Evolutionary conservation across 2,329 filamentous ascomycete genomes (phyloP), one percentile per base, ranked within the genome.

Genomic region (Aureobasidium sp.): DNA sequence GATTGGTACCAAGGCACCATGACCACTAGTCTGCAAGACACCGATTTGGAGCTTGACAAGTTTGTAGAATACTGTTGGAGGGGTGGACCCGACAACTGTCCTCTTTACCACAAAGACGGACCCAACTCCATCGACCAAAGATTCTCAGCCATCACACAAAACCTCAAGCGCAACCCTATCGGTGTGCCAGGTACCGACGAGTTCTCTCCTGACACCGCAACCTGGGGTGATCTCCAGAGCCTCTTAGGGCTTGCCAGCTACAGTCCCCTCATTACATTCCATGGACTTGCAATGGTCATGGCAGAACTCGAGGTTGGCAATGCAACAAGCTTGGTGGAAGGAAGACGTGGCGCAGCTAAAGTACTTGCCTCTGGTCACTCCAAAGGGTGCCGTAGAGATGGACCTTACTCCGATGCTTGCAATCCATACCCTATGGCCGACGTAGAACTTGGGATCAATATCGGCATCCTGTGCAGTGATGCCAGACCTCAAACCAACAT

Each of bases 1-100:
- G 81, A 84, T 65, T 76, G 79, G 44, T 81, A 82, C 55, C 69
- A 67, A 27, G 75, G 75, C 3, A 69, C 70, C 66, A 84, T 80
- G 81, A 79, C 76, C 61, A 72, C 75, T 32, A 74, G 78, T 57
- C 67, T 83, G 7, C 73, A 73, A n/a, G 80, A 85, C 66, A 78
- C 80, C 14, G 83, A 86, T 68, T 74, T 77, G 57, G 77, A 81
- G 6, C 77, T 84, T 66, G 70, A 76, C 1, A 77, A 73, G 21
- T 85, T 86, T 62, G 83, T 81, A 66, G 71, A 74, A 21, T 76
- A 78, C 44, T 87, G 85, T 67, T 77, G 79, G 66, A 71, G 75
- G 45, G 82, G 79, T 21, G 80, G 81, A 0, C 47, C 49, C 6
- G 63, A 72, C 0, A 74, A 69, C 7, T 85, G 81, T 61, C 74